Evolutionary conservation across 192 early-diverging fungal species (phyloP).

Genomic region (Backusella tarrabulga): DNA sequence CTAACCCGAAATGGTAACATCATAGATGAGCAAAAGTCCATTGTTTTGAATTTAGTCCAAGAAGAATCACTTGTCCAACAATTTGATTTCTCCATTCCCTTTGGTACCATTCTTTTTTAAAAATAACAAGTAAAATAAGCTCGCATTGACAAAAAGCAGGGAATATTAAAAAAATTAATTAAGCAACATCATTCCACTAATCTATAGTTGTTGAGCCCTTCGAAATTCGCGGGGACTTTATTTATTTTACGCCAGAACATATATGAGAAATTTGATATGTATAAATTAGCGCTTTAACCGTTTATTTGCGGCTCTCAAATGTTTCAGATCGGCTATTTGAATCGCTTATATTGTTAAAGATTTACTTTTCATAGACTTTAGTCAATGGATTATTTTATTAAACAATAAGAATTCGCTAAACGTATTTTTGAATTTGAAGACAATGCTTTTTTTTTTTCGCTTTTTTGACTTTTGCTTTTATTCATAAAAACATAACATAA

Average conservation of each 20-base stretch:
- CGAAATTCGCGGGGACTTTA: too few relatives aligned
- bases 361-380: neutral
- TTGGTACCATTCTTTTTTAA: neutral
- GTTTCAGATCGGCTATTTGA: neutral
- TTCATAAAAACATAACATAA: too few relatives aligned
- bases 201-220: too few relatives aligned
- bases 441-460: too few relatives aligned
- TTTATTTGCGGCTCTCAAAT: neutral
- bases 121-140: neutral
- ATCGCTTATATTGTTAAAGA: neutral
- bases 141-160: neutral
- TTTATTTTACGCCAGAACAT: too few relatives aligned
- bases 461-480: too few relatives aligned
- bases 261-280: too few relatives aligned
- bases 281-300: too few relatives aligned
- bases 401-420: neutral
- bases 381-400: neutral
- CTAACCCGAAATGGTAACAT: neutral
- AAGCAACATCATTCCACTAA: too few relatives aligned
- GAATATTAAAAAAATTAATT: too few relatives aligned
- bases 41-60: neutral
- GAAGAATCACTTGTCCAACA: neutral
- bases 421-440: neutral
- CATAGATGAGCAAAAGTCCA: neutral
- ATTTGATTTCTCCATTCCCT: neutral